phyloP scores from a whole-genome alignment of 1,139 yeast genomes.

The Zhuliangozyma parablackwelliae region DNA sequence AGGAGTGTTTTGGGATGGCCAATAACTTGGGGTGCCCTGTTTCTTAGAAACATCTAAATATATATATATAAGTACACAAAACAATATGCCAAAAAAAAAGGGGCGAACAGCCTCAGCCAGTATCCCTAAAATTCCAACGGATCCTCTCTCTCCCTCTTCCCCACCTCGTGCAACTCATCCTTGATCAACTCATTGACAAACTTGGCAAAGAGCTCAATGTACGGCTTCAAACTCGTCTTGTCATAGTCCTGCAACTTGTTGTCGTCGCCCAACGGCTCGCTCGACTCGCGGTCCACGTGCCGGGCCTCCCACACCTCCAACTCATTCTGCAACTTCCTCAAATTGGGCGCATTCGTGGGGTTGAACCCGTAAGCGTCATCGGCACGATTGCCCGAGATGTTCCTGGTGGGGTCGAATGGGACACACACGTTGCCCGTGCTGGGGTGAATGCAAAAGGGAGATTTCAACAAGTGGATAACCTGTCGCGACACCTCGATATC shows the following conservation, averaged over 20 bases:
- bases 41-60: too few relatives aligned
- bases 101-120: too few relatives aligned
- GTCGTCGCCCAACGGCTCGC: conserved; percentile 21
- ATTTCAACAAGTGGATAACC: conserved; percentile 84
- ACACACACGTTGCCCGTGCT: conserved; percentile 97
- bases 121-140: conserved; percentile 4
- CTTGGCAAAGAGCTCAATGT: conserved; percentile 62
- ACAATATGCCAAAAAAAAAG: too few relatives aligned
- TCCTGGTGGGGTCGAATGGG: conserved; percentile 64
- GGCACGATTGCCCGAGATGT: conserved; percentile 29
- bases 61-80: too few relatives aligned
- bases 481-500: conserved; percentile 92
- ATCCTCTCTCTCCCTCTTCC: conserved; percentile 45
- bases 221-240: conserved; percentile 69
- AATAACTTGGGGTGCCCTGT: too few relatives aligned
- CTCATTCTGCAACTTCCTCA: conserved; percentile 56
- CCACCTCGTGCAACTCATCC: conserved; percentile 45
- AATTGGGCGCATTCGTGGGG: conserved; percentile 78
- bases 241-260: conserved; percentile 45
- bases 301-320: conserved; percentile 42
- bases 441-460: conserved; percentile 98
- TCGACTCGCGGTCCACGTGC: conserved; percentile 22
- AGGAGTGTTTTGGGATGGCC: conserved; percentile 6
- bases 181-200: conserved; percentile 58
- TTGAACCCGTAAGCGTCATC: conserved; percentile 56